Evolutionary conservation across 176 grass and related monocot species (phyloP).

Genomic region (Triticum monococcum): DNA sequence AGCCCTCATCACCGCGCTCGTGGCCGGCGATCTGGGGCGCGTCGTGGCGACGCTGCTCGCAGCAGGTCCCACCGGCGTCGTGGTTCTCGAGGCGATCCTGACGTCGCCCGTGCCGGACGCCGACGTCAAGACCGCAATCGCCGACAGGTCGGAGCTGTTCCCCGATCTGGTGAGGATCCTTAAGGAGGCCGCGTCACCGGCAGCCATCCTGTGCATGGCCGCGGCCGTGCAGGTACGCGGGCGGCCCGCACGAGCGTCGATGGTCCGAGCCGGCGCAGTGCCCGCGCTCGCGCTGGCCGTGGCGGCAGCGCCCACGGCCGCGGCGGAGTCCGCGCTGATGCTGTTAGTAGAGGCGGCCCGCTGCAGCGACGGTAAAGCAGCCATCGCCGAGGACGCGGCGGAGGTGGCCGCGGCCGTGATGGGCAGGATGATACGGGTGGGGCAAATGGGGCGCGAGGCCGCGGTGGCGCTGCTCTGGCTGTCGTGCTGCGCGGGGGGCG

Average conservation of each 20-base stretch:
- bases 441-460: constrained; percentile 56
- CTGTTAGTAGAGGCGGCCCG: constrained; percentile 56
- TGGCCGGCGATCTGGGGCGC: constrained; percentile 39
- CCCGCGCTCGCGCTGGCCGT: constrained; percentile 49
- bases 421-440: constrained; percentile 69
- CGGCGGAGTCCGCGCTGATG: constrained; percentile 54
- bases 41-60: constrained; percentile 46
- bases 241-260: constrained; percentile 43
- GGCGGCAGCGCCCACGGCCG: constrained; percentile 49
- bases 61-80: constrained; percentile 27
- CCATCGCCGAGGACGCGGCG: constrained; percentile 48
- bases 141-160: constrained; percentile 61
- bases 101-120: constrained; percentile 49
- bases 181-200: constrained; percentile 39
- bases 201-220: constrained; percentile 63
- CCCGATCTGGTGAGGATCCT: constrained; percentile 66
- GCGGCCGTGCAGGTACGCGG: constrained; percentile 46
- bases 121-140: constrained; percentile 50
- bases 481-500: constrained; percentile 55
- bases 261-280: constrained; percentile 62
- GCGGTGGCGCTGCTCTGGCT: constrained; percentile 83
- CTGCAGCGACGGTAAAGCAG: constrained; percentile 66
- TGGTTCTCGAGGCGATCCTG: constrained; percentile 61
- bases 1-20: constrained; percentile 26
- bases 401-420: constrained; percentile 59